Percentiles rank a stretch among this genome's conserved stretches.
These are phyloP conservation scores for Trichoderma harzianum DNA, from an alignment of 2,329 filamentous ascomycete genomes.

Conservation along the genomic window DNA sequence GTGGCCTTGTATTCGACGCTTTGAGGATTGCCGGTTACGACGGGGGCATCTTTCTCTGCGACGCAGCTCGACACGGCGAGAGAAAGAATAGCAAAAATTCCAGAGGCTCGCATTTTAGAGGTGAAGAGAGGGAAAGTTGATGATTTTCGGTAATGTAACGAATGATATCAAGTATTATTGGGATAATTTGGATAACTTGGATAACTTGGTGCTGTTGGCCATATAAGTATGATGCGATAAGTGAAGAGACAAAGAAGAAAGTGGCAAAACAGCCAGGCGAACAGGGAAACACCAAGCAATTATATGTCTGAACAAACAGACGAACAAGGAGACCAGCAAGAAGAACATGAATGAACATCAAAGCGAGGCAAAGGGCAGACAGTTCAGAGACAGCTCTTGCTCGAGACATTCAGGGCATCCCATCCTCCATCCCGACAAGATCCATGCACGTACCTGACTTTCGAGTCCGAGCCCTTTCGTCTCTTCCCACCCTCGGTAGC, in stretches of 20 bases:
- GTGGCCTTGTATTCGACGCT: conserved; percentile 53
- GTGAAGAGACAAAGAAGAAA: not conserved
- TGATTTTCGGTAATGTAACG: not conserved
- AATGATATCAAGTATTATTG: not conserved
- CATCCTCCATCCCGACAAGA: not conserved
- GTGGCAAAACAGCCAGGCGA: not conserved
- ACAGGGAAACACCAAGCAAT: not conserved
- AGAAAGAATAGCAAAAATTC: conserved; percentile 27
- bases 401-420: not conserved
- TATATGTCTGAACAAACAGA: not conserved
- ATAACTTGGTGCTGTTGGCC: not conserved
- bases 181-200: not conserved
- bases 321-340: not conserved
- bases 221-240: not conserved
- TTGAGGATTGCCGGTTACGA: conserved; percentile 53
- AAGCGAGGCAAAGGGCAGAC: not conserved
- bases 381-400: not conserved
- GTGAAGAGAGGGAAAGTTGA: not conserved
- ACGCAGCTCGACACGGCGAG: conserved; percentile 30
- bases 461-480: not conserved
- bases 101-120: conserved; percentile 10
- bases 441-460: not conserved
- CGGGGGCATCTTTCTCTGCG: conserved; percentile 44
- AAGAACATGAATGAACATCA: not conserved
- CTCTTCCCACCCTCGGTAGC: not conserved